Base-by-base conservation (phyloP, 768 basidiomycete species). In the Mycena galericulata region DNA sequence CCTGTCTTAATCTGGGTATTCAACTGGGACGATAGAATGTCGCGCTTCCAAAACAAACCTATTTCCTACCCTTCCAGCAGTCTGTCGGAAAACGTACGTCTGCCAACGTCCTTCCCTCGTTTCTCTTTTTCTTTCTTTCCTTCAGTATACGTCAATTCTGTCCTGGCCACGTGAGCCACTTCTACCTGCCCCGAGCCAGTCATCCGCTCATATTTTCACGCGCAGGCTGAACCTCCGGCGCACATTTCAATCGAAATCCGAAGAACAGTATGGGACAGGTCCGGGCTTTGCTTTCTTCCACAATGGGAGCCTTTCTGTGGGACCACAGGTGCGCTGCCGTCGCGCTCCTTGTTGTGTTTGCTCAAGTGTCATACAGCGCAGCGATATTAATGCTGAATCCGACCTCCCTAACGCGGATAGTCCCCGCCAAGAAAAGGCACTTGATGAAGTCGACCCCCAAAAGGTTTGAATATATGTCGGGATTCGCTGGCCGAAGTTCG, bases 81-180 rank as follows among this genome's bases (percentile, higher is more conserved):
- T 26, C 51, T 45, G 69, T 70, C 12, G 69, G 69, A 29, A 70
- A 70, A 66, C 34, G 69, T 67, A 26, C 43, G 59, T 61, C 15
- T 36, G 24, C 12, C 4, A 24, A 26, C 30, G 8, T 18, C 43
- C 40, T 30, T 18, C 7, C 20, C 20, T 18, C 17, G 20, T 4
- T 4, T 4, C 10, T 11, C 14, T 11, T 8, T 18, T 18, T 30
- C 9, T 20, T 17, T 38, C n/a, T 8, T 27, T 18, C 50, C 5
- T 12, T 27, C 47, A 63, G 60, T 68, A 17, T 68, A 68, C 32
- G 66, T 68, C 11, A 68, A 68, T 41, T 47, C 60, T 12, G 53
- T 62, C 26, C 60, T 68, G 11, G 40, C 60, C 18, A 62, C 67
- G 66, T 67, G n/a, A n/a, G n/a, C n/a, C n/a, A n/a, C n/a, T n/a